Conservation (phyloP, 2,329 filamentous ascomycete genomes). For the Fusarium sp. region DNA sequence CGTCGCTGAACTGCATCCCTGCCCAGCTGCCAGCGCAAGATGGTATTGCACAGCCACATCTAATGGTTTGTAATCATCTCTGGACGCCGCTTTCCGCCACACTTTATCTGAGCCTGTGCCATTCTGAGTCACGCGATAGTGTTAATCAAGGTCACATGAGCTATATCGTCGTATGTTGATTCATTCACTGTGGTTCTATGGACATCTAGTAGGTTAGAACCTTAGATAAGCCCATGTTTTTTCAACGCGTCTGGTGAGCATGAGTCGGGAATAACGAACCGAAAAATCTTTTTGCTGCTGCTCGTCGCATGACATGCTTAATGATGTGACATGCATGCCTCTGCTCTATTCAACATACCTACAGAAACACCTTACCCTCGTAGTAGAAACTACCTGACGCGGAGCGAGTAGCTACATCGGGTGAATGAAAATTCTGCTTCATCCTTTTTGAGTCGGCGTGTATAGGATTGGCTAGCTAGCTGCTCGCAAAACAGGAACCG, state of each 20-base stretch:
- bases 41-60: conserved; percentile 42
- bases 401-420: conserved; percentile 25
- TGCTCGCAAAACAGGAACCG: conserved; percentile 32
- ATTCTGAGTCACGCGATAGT: conserved; percentile 42
- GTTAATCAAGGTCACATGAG: conserved; percentile 32
- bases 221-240: conserved; percentile 17
- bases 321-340: conserved; percentile 40
- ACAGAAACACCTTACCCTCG: conserved; percentile 9
- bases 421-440: conserved; percentile 21
- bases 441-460: conserved; percentile 10
- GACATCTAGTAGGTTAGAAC: conserved; percentile 2
- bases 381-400: conserved; percentile 12
- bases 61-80: conserved; percentile 34
- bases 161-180: conserved; percentile 31
- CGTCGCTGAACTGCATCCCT: conserved; percentile 14
- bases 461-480: conserved; percentile 9
- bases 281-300: conserved; percentile 15
- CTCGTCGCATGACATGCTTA: conserved; percentile 39
- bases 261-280: conserved; percentile 2
- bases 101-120: conserved; percentile 29
- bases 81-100: conserved; percentile 42
- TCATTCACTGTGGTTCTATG: conserved; percentile 15
- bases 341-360: conserved; percentile 9
- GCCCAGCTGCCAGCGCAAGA: conserved; percentile 28
- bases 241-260: conserved; percentile 18